phyloP scores from a whole-genome alignment of 257 asterid genomes.

The Nicotiana knightiana region DNA sequence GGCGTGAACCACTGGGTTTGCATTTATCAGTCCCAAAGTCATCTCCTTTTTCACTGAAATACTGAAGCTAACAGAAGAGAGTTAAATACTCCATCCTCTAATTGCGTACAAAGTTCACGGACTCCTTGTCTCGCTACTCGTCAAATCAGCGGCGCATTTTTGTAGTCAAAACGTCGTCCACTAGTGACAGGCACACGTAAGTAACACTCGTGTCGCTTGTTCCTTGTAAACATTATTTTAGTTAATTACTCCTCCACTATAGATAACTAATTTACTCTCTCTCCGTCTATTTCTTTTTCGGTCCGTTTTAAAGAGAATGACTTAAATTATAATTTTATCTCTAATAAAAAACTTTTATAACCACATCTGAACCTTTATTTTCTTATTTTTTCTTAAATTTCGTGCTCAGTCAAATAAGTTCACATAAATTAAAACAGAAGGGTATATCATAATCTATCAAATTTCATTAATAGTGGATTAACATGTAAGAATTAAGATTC shows the following conservation, averaged over 20 bases:
- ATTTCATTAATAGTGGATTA: background rate
- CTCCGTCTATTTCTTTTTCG: no score
- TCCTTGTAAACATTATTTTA: background rate
- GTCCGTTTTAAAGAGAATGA: no score
- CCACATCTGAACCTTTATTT: no score
- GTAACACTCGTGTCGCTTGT: background rate
- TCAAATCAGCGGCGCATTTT: background rate
- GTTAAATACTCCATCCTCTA: background rate
- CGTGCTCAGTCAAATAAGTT: no score
- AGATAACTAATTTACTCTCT: background rate
- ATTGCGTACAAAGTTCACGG: background rate
- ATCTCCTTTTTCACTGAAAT: constrained; percentile 15
- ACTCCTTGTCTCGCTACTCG: background rate
- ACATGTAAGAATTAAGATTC: background rate
- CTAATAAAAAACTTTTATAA: no score
- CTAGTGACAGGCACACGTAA: background rate
- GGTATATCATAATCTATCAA: background rate
- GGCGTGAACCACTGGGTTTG: constrained; percentile 89
- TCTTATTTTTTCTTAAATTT: no score
- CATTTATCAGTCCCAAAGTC: constrained; percentile 92
- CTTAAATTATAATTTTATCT: no score
- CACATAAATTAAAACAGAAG: no score
- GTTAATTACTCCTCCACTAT: background rate
- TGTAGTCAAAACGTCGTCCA: background rate
- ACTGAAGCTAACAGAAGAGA: no score